phyloP scores from a whole-genome alignment of 2,329 filamentous ascomycete species.

The Beauveria scarabaeidicola region DNA sequence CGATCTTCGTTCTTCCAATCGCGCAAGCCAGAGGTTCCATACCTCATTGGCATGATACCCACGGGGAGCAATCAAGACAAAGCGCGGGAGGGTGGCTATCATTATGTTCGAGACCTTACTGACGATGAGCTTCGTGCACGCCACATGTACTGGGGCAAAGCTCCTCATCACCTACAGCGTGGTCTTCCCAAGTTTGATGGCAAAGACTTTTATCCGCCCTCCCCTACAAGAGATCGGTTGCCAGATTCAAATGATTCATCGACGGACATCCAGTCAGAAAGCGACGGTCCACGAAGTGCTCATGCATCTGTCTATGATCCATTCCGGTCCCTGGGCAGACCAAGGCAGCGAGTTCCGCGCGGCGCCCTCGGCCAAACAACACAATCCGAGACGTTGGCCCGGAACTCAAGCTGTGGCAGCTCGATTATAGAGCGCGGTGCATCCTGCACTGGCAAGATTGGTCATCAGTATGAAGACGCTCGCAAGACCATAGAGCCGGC shows the following conservation, averaged over 20 bases:
- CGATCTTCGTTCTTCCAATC: not conserved
- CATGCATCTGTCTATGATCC: constrained; percentile 15
- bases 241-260: not conserved
- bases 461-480: constrained; percentile 21
- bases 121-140: constrained; percentile 51
- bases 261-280: not conserved
- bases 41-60: constrained; percentile 46
- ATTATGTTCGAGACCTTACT: constrained; percentile 49
- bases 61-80: constrained; percentile 32
- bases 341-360: constrained; percentile 15
- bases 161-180: constrained; percentile 39
- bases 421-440: constrained; percentile 17
- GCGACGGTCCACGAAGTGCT: not conserved
- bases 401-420: constrained; percentile 15
- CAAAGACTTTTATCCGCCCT: constrained; percentile 54
- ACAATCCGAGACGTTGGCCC: constrained; percentile 25
- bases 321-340: constrained; percentile 15
- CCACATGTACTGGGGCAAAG: constrained; percentile 52
- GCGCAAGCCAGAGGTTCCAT: constrained; percentile 30
- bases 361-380: constrained; percentile 21
- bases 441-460: constrained; percentile 18
- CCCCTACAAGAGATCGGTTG: constrained; percentile 35
- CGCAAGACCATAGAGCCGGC: constrained; percentile 17
- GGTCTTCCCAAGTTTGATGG: constrained; percentile 57
- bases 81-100: constrained; percentile 39